Percentiles rank a stretch among this genome's conserved stretches.
Conservation (phyloP, 1,284 basidiomycete species). For the Malassezia sympodialis region DNA sequence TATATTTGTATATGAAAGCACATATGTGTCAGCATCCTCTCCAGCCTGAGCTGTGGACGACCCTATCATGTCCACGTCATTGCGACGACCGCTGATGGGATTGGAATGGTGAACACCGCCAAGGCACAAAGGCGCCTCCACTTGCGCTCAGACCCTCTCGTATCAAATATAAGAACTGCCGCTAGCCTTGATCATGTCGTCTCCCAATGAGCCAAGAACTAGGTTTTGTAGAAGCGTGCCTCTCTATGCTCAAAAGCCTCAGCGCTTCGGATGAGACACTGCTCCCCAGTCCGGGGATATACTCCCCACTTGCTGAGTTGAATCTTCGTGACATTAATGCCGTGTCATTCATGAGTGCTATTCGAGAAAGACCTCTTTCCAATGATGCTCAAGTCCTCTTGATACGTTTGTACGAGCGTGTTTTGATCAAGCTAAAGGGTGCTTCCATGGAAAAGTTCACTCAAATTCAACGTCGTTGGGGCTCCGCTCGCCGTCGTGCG, state of each 20-base stretch:
- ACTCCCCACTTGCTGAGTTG: background rate
- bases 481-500: constrained; percentile 1
- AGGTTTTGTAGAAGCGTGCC: constrained; percentile 9
- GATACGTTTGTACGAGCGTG: constrained; percentile 4
- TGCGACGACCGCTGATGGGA: background rate
- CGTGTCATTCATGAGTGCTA: constrained; percentile 1
- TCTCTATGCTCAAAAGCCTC: constrained; percentile 1
- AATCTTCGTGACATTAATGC: background rate
- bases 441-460: constrained; percentile 1
- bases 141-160: constrained; percentile 2
- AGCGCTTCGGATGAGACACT: background rate
- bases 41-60: background rate
- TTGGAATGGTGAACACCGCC: background rate
- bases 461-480: constrained; percentile 10
- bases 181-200: background rate
- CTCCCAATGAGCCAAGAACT: constrained; percentile 1
- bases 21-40: background rate
- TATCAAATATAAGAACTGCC: background rate
- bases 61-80: background rate
- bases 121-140: constrained; percentile 13
- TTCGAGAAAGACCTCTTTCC: constrained; percentile 6
- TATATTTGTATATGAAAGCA: background rate
- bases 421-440: constrained; percentile 1
- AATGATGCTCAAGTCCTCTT: constrained; percentile 10
- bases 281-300: background rate